Conservation (phyloP, 495 filamentous ascomycete genomes). For the Sordaria brevicollis region DNA sequence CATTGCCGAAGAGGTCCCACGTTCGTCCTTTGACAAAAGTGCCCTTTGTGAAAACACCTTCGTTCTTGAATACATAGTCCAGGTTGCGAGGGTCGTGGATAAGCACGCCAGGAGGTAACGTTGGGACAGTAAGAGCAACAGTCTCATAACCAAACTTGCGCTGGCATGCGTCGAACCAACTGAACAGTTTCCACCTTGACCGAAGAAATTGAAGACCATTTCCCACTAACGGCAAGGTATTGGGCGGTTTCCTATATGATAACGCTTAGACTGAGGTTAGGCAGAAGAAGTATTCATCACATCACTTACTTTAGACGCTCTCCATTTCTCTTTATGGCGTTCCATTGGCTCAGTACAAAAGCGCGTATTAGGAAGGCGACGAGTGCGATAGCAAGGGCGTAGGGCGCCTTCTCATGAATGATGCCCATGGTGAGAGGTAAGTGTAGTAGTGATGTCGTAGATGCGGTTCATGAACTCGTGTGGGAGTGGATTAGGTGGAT, state of each 20-base stretch:
- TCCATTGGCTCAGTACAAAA: slow-evolving; percentile 2
- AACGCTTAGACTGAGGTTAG: not conserved
- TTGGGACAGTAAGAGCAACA: slow-evolving; percentile 45
- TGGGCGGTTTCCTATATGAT: slow-evolving; percentile 34
- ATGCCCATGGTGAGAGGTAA: slow-evolving; percentile 7
- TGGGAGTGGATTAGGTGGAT: not conserved
- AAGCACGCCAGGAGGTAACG: slow-evolving; percentile 46
- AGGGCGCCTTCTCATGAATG: slow-evolving; percentile 6
- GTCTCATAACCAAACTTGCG: slow-evolving; percentile 43
- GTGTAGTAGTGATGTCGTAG: not conserved
- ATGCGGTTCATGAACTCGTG: not conserved
- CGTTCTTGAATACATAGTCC: slow-evolving; percentile 49
- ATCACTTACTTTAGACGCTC: slow-evolving; percentile 13
- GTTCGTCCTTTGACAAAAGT: slow-evolving; percentile 45
- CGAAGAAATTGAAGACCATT: slow-evolving; percentile 51
- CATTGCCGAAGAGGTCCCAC: slow-evolving; percentile 51
- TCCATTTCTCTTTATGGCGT: slow-evolving; percentile 16
- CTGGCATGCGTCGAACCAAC: slow-evolving; percentile 50
- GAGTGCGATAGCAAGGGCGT: slow-evolving; percentile 5
- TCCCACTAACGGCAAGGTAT: slow-evolving; percentile 45
- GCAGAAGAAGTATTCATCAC: not conserved
- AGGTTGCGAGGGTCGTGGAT: slow-evolving; percentile 49
- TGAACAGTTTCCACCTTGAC: slow-evolving; percentile 43
- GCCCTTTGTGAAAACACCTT: slow-evolving; percentile 47
- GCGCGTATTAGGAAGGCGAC: slow-evolving; percentile 12